These are phyloP conservation scores for Podaxis sp. DNA, from an alignment of 768 basidiomycete genomes.

Conservation along the genomic window DNA sequence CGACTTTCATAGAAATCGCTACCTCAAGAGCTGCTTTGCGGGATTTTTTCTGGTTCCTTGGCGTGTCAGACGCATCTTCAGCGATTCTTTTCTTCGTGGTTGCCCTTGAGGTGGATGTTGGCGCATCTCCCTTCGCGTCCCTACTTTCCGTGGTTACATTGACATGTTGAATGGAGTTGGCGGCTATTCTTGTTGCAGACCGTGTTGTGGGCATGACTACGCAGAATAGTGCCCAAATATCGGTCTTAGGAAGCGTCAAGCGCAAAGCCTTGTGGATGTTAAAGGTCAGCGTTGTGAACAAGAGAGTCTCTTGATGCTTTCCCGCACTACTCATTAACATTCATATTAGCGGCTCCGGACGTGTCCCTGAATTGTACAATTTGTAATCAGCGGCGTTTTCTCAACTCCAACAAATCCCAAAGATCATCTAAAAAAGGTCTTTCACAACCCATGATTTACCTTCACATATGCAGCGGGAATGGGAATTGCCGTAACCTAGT, in stretches of 20 bases:
- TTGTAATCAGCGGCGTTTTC: not conserved
- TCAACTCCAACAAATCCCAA: too few species aligned
- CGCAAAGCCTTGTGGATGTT: not conserved
- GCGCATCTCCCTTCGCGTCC: not conserved
- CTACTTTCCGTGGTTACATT: constrained; percentile 1
- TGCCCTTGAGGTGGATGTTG: constrained; percentile 5
- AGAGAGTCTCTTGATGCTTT: not conserved
- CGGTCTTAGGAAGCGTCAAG: not conserved
- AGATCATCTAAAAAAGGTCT: too few species aligned
- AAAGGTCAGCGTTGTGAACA: not conserved
- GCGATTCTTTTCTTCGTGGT: constrained; percentile 19
- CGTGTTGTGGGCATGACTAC: constrained; percentile 29
- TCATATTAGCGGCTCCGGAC: not conserved
- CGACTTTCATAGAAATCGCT: constrained; percentile 15
- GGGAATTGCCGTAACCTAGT: too few species aligned
- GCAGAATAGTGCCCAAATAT: not conserved
- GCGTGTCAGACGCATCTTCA: constrained; percentile 11
- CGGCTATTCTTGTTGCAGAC: constrained; percentile 24
- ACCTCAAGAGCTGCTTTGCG: constrained; percentile 8
- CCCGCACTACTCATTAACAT: not conserved
- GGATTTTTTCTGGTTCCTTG: constrained; percentile 12
- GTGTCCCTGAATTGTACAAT: not conserved
- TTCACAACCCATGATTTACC: too few species aligned
- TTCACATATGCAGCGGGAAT: too few species aligned
- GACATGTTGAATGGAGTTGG: not conserved